Base-by-base conservation (phyloP, 768 basidiomycete species). In the Lactarius quietus region DNA sequence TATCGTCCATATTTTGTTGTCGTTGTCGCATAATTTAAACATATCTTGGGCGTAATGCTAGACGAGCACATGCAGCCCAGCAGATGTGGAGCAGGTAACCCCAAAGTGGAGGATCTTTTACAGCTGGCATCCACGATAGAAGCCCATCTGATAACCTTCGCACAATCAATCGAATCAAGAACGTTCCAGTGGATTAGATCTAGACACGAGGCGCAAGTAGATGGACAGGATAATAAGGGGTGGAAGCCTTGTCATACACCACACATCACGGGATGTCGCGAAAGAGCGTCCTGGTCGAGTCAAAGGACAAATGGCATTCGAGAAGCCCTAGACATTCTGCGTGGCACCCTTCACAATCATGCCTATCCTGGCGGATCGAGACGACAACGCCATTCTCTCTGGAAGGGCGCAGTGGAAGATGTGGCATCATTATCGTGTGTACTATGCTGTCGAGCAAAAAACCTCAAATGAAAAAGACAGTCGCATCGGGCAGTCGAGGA, bases 361-460 rank as follows among this genome's bases (percentile, higher is more conserved):
- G 54, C 65, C 65, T 17, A 66, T 66, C 65, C 28, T 31, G 57
- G 65, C 1, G 14, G 52, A 48, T 57, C 3, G 17, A 55, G 41
- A 20, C 15, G 15, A 33, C 20, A 12, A 26, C 0, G 31, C 9
- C 9, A 41, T 12, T 35, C 55, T 51, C 43, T 51, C 33, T 33
- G 33, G 33, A 33, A 33, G 33, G 33, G 3, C 4, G 33, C 33
- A 33, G 33, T 33, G 3, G 8, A 33, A 33, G 33, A 33, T 8
- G 33, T 33, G 33, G 33, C 33, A 33, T 8, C 33, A 8, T 33
- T 58, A 59, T 31, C 63, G 41, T 31, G 23, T 15, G 28, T 8
- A 3, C n/a, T 41, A 8, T 33, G 33, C 8, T 33, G 33, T 8
- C 33, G 8, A 4, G 3, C 33, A 8, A 33, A 33, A 8, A 33